Base-by-base conservation (phyloP, 2,329 filamentous ascomycete species). In the Aureobasidium sp. region DNA sequence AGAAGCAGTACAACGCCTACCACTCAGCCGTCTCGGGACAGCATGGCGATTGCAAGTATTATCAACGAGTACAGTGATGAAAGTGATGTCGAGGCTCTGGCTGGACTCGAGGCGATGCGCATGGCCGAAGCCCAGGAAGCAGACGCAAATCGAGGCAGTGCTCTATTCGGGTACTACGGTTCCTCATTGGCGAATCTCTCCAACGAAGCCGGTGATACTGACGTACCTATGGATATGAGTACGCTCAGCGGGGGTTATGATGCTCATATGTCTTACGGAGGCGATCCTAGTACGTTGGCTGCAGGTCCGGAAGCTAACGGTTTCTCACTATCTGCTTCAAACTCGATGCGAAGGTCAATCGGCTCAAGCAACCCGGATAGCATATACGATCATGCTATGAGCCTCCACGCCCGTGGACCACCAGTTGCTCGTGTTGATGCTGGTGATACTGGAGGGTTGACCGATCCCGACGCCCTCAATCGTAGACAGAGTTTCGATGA, bases 401-500 rank as follows among this genome's bases (percentile, higher is more conserved):
- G 83, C 62, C 74, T 78, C 2, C 81, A 84, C 67, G 81, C 83
- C 4, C 86, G 86, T 65, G 75, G 77, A 27, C 77, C 80, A 59
- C 78, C 71, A 15, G 80, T 85, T 59, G 90, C 88, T 6, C 83
- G 88, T 58, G 87, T 96, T 54, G 93, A 97, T 72, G 91, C 90
- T 49, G 88, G 84, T 53, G 92, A 89, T 8, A 96, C 91, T n/a
- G 94, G 93, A 42, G 94, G 94, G 1, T 75, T 96, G 29, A 85
- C 91, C 63, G 83, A 89, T 61, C 91, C 92, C 2, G 84, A 80
- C 53, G 79, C 79, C 7, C 82, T 75, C 63, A 73, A 72, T 45
- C 77, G 91, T 65, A 84, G 90, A 62, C 79, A 91, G 67, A 96
- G 91, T 74, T 96, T 94, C 67, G 93, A 97, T 66, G 90, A 96